A percentile compares a stretch with the other conserved stretches of the same genome.
These are phyloP conservation scores for Cladosporium sp. DNA, from an alignment of 2,329 filamentous ascomycete species.

Conservation along the genomic window DNA sequence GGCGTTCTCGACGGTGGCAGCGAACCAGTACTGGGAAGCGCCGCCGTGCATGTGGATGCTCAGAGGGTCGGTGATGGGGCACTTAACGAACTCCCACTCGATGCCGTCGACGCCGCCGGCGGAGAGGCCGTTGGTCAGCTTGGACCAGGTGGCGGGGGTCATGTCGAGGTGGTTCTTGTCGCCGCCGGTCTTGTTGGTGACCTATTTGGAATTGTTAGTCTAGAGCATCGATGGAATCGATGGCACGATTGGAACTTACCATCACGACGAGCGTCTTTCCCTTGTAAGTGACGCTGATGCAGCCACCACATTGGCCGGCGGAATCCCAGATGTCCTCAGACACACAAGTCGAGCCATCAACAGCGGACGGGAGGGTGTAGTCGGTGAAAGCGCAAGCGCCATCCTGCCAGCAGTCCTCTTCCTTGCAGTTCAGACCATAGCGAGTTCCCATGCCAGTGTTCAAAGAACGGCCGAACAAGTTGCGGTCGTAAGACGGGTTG, in stretches of 20 bases:
- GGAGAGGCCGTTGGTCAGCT: slow-evolving; percentile 14
- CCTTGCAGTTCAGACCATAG: slow-evolving; percentile 16
- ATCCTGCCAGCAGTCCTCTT: slow-evolving; percentile 18
- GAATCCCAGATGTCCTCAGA: slow-evolving; percentile 14
- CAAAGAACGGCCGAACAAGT: slow-evolving; percentile 7
- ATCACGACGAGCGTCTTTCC: slow-evolving; percentile 10
- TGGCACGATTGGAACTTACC: neutral
- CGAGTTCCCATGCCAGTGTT: slow-evolving; percentile 13
- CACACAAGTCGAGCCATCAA: slow-evolving; percentile 12
- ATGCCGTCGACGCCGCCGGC: slow-evolving; percentile 15
- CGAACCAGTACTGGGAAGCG: slow-evolving; percentile 23
- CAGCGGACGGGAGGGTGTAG: slow-evolving; percentile 4
- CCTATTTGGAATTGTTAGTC: neutral
- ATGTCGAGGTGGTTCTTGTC: slow-evolving; percentile 17
- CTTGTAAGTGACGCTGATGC: slow-evolving; percentile 14
- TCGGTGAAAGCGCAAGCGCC: slow-evolving; percentile 13
- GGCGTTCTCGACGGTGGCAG: slow-evolving; percentile 22
- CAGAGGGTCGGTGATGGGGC: slow-evolving; percentile 19
- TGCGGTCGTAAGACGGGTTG: neutral
- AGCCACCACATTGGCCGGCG: slow-evolving; percentile 12
- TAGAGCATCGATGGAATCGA: neutral
- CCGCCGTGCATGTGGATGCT: slow-evolving; percentile 21
- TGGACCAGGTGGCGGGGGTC: slow-evolving; percentile 14
- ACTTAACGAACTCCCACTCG: slow-evolving; percentile 31
- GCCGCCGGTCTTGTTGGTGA: slow-evolving; percentile 16